Evolutionary conservation across 2,329 filamentous ascomycete species (phyloP).

Genomic region (Chrysoporthe deuterocubensis): DNA sequence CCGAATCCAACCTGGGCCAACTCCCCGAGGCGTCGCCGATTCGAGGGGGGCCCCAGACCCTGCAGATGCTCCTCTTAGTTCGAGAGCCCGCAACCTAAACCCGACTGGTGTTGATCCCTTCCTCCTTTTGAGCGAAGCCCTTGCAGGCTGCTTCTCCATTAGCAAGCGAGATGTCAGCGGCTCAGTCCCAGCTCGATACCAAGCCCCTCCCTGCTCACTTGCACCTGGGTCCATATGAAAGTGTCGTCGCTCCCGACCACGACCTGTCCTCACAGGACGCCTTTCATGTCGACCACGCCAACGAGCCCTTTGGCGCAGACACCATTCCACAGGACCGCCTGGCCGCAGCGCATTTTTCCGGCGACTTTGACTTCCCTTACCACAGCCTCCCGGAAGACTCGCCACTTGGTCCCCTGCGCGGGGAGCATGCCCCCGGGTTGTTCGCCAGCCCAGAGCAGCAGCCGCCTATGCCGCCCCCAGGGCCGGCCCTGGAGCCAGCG

Average conservation of each 20-base stretch:
- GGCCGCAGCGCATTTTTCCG: slow-evolving; percentile 51
- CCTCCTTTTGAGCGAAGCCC: slow-evolving; percentile 32
- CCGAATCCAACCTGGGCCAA: slow-evolving; percentile 10
- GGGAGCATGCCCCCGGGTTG: slow-evolving; percentile 39
- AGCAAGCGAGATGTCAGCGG: slow-evolving; percentile 46
- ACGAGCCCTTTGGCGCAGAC: slow-evolving; percentile 23
- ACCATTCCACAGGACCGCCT: slow-evolving; percentile 41
- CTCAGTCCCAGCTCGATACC: slow-evolving; percentile 38
- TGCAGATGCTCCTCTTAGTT: slow-evolving; percentile 17
- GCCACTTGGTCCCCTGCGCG: slow-evolving; percentile 47
- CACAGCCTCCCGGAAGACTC: slow-evolving; percentile 47
- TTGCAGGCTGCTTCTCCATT: slow-evolving; percentile 22
- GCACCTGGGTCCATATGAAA: slow-evolving; percentile 41
- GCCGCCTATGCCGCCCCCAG: slow-evolving; percentile 41
- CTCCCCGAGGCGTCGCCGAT: slow-evolving; percentile 23
- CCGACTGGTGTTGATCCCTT: slow-evolving; percentile 19
- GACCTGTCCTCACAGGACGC: slow-evolving; percentile 37
- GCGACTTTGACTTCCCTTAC: slow-evolving; percentile 58
- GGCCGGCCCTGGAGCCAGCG: slow-evolving; percentile 43
- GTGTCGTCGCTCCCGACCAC: slow-evolving; percentile 37
- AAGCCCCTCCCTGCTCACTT: slow-evolving; percentile 40
- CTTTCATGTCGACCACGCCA: slow-evolving; percentile 42
- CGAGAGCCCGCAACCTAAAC: slow-evolving; percentile 20
- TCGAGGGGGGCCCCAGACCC: slow-evolving; percentile 20
- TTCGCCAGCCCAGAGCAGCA: slow-evolving; percentile 37